A percentile compares a stretch with the other conserved stretches of the same genome.
Conservation (phyloP, 2,329 filamentous ascomycete species). For the Fusarium guadeloupense region DNA sequence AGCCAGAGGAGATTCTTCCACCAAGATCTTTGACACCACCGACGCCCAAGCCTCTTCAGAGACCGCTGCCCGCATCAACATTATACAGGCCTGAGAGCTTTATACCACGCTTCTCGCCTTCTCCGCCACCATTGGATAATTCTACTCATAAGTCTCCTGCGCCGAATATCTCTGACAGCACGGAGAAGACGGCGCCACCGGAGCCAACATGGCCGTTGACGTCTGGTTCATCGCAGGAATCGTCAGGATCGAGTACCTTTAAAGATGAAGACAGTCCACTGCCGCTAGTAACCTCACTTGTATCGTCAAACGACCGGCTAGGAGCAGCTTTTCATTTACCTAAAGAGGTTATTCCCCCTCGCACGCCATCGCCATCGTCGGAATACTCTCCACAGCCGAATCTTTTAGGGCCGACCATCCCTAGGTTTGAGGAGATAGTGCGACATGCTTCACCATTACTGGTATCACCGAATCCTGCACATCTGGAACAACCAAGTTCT, state of each 20-base stretch:
- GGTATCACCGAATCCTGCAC: constrained; percentile 14
- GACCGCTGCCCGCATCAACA: constrained; percentile 8
- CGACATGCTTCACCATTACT: constrained; percentile 9
- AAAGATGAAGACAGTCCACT: constrained; percentile 12
- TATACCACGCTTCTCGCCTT: constrained; percentile 17
- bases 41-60: constrained; percentile 12
- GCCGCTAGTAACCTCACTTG: background rate
- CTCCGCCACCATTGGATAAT: background rate
- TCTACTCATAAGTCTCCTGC: background rate
- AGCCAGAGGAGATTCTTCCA: constrained; percentile 7
- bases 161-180: background rate
- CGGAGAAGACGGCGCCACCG: background rate
- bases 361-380: constrained; percentile 20
- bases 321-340: constrained; percentile 1
- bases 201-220: constrained; percentile 22
- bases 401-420: background rate
- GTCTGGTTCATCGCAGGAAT: constrained; percentile 17
- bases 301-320: background rate
- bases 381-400: constrained; percentile 8
- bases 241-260: constrained; percentile 22
- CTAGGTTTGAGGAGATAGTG: constrained; percentile 17
- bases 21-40: constrained; percentile 15
- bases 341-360: constrained; percentile 10
- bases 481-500: constrained; percentile 16
- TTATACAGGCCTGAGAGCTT: constrained; percentile 12